Conservation (phyloP, 2,329 filamentous ascomycete genomes). For the Phymatotrichopsis omnivora region DNA sequence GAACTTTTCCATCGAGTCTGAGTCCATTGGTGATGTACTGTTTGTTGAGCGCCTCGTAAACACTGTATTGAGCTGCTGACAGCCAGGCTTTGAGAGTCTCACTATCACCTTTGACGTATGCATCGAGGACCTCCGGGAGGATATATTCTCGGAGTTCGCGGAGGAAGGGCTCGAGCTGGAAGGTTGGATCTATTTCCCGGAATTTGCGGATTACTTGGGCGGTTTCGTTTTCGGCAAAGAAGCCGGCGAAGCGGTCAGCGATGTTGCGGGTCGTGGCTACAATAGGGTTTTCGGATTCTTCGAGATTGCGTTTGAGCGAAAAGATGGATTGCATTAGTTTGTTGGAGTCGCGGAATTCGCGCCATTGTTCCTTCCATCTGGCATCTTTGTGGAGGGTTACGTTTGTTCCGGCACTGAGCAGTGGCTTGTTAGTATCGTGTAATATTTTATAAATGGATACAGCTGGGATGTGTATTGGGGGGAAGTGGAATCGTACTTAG, state of each 20-base stretch:
- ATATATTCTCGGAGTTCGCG: conserved; percentile 97
- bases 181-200: conserved; percentile 85
- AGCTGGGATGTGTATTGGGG: conserved; percentile 4
- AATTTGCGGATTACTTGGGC: conserved; percentile 98
- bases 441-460: conserved; percentile 21
- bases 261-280: conserved; percentile 89
- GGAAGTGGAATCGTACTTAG: conserved; percentile 55
- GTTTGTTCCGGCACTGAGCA: conserved; percentile 73
- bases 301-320: conserved; percentile 73
- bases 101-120: conserved; percentile 91
- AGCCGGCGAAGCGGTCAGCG: conserved; percentile 82
- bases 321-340: conserved; percentile 83
- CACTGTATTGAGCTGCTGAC: conserved; percentile 88
- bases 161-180: conserved; percentile 90
- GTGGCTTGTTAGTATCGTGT: conserved; percentile 34
- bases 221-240: conserved; percentile 97
- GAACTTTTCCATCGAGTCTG: conserved; percentile 86
- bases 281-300: conserved; percentile 94
- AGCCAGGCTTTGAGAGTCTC: conserved; percentile 91
- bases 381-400: conserved; percentile 94
- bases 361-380: conserved; percentile 97
- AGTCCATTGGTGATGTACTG: conserved; percentile 90
- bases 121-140: conserved; percentile 89
- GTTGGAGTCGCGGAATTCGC: conserved; percentile 82
- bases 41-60: conserved; percentile 92